A percentile compares a stretch with the other conserved stretches of the same genome.
These are phyloP conservation scores for Miamiensis avidus DNA, from an alignment of 169 alveolate species.

Conservation along the genomic window DNA sequence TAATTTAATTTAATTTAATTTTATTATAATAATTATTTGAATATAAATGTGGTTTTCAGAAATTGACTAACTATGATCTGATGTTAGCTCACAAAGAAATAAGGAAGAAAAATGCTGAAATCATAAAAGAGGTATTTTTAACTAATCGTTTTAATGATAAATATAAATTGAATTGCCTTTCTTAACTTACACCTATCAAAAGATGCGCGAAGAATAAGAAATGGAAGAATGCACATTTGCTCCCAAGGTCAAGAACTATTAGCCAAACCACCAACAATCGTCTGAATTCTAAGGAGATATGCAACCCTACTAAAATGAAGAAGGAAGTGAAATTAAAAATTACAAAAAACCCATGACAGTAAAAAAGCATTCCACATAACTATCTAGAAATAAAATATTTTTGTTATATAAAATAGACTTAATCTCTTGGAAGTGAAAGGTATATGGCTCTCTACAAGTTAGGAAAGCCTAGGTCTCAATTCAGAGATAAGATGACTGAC, in stretches of 20 bases:
- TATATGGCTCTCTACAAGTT: constrained; percentile 9
- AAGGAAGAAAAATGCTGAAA: not conserved
- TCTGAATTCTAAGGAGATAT: not conserved
- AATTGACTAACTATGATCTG: not conserved
- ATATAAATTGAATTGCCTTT: not conserved
- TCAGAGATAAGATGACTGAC: constrained; percentile 35
- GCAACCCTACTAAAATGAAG: not conserved
- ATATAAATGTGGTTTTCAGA: not conserved
- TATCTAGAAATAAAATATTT: too few species aligned
- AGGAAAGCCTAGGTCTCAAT: constrained; percentile 23
- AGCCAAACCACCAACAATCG: not conserved
- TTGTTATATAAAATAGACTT: not conserved
- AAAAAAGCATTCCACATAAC: not conserved
- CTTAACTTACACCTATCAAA: too few species aligned
- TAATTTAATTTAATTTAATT: too few species aligned
- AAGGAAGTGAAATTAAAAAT: not conserved
- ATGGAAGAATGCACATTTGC: constrained; percentile 21
- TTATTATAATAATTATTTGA: too few species aligned
- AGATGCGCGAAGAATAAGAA: constrained; percentile 2
- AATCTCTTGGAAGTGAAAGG: constrained; percentile 14
- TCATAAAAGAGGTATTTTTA: not conserved
- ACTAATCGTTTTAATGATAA: too few species aligned
- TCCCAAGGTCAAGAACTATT: not conserved
- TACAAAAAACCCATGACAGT: constrained; percentile 18
- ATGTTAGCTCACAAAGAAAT: not conserved